A percentile compares a stretch with the other conserved stretches of the same genome.
Conservation (phyloP, 1,139 yeast species). For the Kodamaea derodonti region DNA sequence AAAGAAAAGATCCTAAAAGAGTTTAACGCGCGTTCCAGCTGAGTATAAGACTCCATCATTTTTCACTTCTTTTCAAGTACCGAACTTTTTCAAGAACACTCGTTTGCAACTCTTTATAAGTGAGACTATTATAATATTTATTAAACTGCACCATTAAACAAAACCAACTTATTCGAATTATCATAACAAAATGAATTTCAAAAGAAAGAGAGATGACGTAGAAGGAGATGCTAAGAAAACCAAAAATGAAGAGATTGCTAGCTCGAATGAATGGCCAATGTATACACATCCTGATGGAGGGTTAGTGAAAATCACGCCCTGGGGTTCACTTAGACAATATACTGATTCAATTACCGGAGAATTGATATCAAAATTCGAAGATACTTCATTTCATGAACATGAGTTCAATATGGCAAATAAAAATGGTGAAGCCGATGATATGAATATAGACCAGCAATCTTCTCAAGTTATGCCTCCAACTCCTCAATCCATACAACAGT, state of each 20-base stretch:
- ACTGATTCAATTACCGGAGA: slow-evolving; percentile 32
- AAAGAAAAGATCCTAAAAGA: slow-evolving; percentile 1
- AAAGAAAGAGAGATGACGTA: slow-evolving; percentile 25
- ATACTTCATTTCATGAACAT: slow-evolving; percentile 37
- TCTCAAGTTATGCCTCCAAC: slow-evolving; percentile 31
- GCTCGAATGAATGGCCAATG: slow-evolving; percentile 53
- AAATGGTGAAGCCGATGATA: slow-evolving; percentile 1
- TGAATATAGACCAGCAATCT: slow-evolving; percentile 6
- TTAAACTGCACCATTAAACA: too few relatives aligned
- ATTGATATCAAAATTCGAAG: slow-evolving; percentile 40
- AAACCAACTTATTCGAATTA: too few relatives aligned
- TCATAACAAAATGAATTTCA: slow-evolving; percentile 17
- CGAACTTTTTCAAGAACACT: not conserved
- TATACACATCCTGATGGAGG: slow-evolving; percentile 67
- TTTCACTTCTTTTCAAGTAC: not conserved
- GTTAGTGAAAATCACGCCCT: slow-evolving; percentile 58
- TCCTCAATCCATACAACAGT: slow-evolving; percentile 29
- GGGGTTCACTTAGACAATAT: slow-evolving; percentile 45
- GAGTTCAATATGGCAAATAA: slow-evolving; percentile 20
- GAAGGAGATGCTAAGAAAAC: slow-evolving; percentile 23
- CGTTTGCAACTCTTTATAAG: too few relatives aligned
- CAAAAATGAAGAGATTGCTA: slow-evolving; percentile 14
- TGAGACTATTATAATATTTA: too few relatives aligned
- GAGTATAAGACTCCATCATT: not conserved
- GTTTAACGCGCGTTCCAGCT: not conserved